Base-by-base conservation (phyloP, 2,329 filamentous ascomycete genomes). In the Aureobasidium vineae region DNA sequence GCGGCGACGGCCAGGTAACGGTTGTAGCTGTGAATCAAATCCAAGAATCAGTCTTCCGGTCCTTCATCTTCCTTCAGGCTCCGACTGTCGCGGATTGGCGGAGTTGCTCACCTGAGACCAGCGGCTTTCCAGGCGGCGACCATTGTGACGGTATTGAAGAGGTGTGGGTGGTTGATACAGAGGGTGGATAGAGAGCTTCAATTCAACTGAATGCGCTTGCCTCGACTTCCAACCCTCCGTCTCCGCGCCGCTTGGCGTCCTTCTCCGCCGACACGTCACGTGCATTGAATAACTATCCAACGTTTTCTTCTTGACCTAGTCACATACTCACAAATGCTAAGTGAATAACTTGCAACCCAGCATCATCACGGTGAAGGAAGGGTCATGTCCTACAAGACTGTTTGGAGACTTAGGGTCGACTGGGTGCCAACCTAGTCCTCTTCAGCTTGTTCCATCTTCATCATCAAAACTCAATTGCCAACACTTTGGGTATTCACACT, bases 71-170 rank as follows among this genome's bases (percentile, higher is more conserved):
- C 23, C 23, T 61, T 10, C 57, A 31, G 36, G 41, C 41, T 49
- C 43, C 28, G 57, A 13, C 2, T 19, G 45, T 40, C 43, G 43
- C 59, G 47, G 31, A 11, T 47, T 21, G n/a, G 16, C 40, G 38
- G 21, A 38, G 56, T 31, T 64, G 38, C 91, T 81, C 90, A 97
- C 93, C 89, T 96, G 79, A 98, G 85, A 82, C 95, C 95, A 80
- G 95, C 91, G 78, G 93, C 88, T 90, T 97, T 98, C 95, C 94
- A 99, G 79, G 93, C 91, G 85, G 93, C 94, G 83, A 90, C 85
- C 95, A 98, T 99, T 84, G 86, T 91, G 86, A 77, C 75, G 78
- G 75, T 75, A 59, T 70, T 69, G 72, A 70, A 31, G 47, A 68
- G 73, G 70, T 56, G 50, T 64, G 21, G 61, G 56, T 56, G 53